Evolutionary conservation across 1,139 yeast species (phyloP).

Genomic region (Saccharomycopsis crataegensis): DNA sequence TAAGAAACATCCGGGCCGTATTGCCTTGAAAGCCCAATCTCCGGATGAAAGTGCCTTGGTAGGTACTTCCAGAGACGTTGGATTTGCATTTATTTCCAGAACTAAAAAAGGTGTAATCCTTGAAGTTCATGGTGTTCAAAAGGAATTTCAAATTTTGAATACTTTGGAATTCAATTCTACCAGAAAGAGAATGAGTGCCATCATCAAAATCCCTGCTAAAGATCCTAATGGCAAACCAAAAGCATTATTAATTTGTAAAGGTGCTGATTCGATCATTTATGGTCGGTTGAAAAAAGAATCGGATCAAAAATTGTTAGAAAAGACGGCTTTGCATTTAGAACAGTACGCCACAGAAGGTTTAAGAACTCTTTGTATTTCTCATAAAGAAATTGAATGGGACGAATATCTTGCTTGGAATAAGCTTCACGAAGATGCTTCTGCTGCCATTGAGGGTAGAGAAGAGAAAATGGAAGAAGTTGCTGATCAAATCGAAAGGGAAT

Average conservation of each 20-base stretch:
- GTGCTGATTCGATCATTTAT: conserved; percentile 91
- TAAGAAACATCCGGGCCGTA: conserved; percentile 46
- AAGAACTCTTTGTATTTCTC: conserved; percentile 89
- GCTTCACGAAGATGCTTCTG: conserved; percentile 63
- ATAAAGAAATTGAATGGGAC: conserved; percentile 56
- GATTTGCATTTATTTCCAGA: conserved; percentile 72
- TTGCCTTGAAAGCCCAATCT: conserved; percentile 85
- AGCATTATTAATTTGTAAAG: conserved; percentile 69
- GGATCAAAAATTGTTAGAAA: conserved; percentile 38
- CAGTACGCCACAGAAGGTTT: conserved; percentile 95
- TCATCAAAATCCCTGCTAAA: conserved; percentile 50
- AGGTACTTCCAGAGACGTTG: conserved; percentile 86
- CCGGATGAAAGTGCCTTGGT: conserved; percentile 98
- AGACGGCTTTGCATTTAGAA: conserved; percentile 80
- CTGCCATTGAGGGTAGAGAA: conserved; percentile 73
- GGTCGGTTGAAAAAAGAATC: conserved; percentile 49
- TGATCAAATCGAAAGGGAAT: conserved; percentile 68
- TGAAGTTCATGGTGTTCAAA: conserved; percentile 65
- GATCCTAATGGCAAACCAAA: conserved; percentile 38
- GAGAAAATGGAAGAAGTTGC: conserved; percentile 70
- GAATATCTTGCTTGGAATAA: conserved; percentile 62
- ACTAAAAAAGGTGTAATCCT: conserved; percentile 64
- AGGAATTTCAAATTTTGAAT: conserved; percentile 68
- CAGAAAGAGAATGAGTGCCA: conserved; percentile 94
- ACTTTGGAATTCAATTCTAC: conserved; percentile 83